Conservation (phyloP, 1,284 basidiomycete species). For the Boletellus deceptivus region DNA sequence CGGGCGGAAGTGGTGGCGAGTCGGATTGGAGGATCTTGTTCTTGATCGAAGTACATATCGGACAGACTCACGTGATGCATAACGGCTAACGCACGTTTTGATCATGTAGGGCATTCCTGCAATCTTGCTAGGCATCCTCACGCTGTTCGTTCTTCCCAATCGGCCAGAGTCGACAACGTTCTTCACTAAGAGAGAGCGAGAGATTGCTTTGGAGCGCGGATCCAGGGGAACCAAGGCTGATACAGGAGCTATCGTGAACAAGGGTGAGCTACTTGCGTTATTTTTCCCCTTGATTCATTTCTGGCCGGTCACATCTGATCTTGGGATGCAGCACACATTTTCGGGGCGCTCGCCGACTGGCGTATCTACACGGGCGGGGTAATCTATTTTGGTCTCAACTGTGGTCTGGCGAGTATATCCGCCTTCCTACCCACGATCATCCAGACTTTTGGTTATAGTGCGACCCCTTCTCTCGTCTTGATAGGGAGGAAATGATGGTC, state of each 20-base stretch:
- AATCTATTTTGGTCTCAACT: conserved; percentile 79
- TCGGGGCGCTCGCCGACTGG: conserved; percentile 69
- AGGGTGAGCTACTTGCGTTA: conserved; percentile 42
- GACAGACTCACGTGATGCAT: neutral
- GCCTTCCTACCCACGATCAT: conserved; percentile 87
- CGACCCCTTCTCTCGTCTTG: conserved; percentile 8
- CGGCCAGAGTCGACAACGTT: conserved; percentile 74
- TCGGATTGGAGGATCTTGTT: conserved; percentile 66
- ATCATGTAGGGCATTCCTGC: conserved; percentile 57
- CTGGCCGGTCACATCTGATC: neutral
- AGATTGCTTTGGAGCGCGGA: conserved; percentile 70
- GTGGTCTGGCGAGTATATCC: conserved; percentile 73
- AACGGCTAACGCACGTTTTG: neutral
- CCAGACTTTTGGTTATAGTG: conserved; percentile 63
- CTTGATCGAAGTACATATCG: conserved; percentile 61
- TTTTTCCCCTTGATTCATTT: neutral
- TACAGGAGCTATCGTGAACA: conserved; percentile 62
- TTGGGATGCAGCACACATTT: conserved; percentile 50
- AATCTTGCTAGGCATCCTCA: conserved; percentile 66
- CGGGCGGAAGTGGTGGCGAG: conserved; percentile 27
- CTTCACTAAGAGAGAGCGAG: conserved; percentile 68
- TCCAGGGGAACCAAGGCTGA: conserved; percentile 70
- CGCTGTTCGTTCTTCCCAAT: conserved; percentile 68
- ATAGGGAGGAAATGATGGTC: neutral
- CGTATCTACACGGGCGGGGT: conserved; percentile 57